Conservation (phyloP, 2,329 filamentous ascomycete genomes). For the Amauroascus verrucosus region DNA sequence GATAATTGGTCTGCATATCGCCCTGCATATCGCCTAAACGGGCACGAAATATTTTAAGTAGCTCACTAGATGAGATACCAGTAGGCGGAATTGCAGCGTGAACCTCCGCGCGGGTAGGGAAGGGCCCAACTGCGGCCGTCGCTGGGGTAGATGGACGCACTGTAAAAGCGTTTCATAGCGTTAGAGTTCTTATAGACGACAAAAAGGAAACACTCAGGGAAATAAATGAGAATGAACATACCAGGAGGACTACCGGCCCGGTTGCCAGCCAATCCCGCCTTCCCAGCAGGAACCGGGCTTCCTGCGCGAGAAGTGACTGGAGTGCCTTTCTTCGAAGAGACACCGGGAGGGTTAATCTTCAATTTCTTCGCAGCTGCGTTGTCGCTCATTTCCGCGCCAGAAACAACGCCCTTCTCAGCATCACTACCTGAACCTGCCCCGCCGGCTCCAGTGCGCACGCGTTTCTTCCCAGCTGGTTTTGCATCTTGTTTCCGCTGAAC, state of each 20-base stretch:
- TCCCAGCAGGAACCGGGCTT: slow-evolving; percentile 28
- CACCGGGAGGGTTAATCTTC: slow-evolving; percentile 37
- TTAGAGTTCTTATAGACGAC: background rate
- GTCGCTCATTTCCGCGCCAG: slow-evolving; percentile 39
- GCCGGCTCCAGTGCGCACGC: slow-evolving; percentile 27
- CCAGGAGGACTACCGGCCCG: slow-evolving; percentile 35
- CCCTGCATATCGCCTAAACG: slow-evolving; percentile 35
- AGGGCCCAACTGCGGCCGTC: slow-evolving; percentile 16
- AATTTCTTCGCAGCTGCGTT: slow-evolving; percentile 40
- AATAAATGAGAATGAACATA: slow-evolving; percentile 1
- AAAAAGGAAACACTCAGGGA: background rate
- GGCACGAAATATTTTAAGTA: slow-evolving; percentile 36
- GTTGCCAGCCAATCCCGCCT: slow-evolving; percentile 24
- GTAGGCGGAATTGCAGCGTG: slow-evolving; percentile 38
- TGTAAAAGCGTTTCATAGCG: background rate
- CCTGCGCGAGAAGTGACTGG: slow-evolving; percentile 41
- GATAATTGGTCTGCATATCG: slow-evolving; percentile 34
- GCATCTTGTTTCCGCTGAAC: slow-evolving; percentile 7
- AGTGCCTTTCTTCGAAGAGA: slow-evolving; percentile 31
- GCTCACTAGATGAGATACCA: slow-evolving; percentile 37
- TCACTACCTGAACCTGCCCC: slow-evolving; percentile 45
- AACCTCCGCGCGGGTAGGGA: slow-evolving; percentile 39
- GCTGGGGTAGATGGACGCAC: slow-evolving; percentile 9
- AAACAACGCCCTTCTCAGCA: slow-evolving; percentile 44
- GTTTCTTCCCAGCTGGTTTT: slow-evolving; percentile 38